Evolutionary conservation across 257 asterid genomes (phyloP), one percentile per base, ranked within the genome.

Genomic region (Eucommia ulmoides): DNA sequence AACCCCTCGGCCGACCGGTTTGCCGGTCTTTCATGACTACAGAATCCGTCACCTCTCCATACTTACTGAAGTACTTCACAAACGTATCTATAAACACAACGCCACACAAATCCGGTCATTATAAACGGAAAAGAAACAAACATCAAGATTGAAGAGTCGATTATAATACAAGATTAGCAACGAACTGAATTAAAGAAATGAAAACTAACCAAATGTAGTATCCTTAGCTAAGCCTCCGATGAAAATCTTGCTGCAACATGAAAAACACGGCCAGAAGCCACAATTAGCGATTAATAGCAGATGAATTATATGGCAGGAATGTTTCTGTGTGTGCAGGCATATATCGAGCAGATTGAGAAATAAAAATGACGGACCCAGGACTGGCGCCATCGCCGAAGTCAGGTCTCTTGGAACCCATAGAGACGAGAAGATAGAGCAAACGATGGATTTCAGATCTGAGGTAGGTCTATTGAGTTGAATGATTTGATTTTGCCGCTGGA

Each of bases 221-320:
- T 76, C 83, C 33, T 80, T 73, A 55, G 83, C 80, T 52, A 76
- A 73, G 52, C 83, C 80, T 58, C 83, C 83, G 19, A 76, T 73
- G 49, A 76, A 76, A n/a, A 76, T 63, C 63, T 76, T 76, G 52
- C 83, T 76, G 50, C 70, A 62, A 58, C 55, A 65, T 14, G 15
- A 56, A 61, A 50, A 51, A 59, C 14, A 1, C 4, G 21, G 22
- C 12, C 20, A 47, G 48, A 20, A 26, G 25, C 29, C 22, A 23
- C 22, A 35, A 35, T n/a, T n/a, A n/a, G n/a, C n/a, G n/a, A n/a
- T n/a, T n/a, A n/a, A n/a, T n/a, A n/a, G n/a, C n/a, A n/a, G n/a
- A n/a, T n/a, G n/a, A 35, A 35, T 18, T 10, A 2, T 2, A 10
- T 35, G 44, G 3, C 16, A 18, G 15, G 11, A 10, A 35, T 35